Base-by-base conservation (phyloP, 305 asterid genomes). In the Salvia sclarea region DNA sequence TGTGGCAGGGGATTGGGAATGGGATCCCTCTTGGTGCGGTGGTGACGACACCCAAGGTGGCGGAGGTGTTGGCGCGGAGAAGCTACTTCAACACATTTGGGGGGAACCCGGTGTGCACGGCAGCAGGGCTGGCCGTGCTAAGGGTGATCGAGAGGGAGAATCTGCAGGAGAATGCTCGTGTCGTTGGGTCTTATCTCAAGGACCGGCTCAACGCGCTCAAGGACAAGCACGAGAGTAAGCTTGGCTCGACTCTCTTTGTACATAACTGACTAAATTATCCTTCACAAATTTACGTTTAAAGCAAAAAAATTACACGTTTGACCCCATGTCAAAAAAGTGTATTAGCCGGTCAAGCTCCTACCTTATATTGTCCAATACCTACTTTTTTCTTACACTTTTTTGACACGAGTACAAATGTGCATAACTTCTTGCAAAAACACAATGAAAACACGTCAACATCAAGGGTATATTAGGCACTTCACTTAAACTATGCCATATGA, bases 81-180 rank as follows among this genome's bases (percentile, higher is more conserved):
- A 81, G 82, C 75, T 86, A 89, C 83, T 86, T 86, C 83, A 89
- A 89, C 76, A 85, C 92, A 2, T 89, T 89, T 9, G 96, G 95
- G 61, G 94, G 96, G 33, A 86, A 89, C 61, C 96, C 96, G 1
- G 90, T 89, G 20, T 80, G 95, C 53, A 82, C 88, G 3, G 83
- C 91, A 3, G 88, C 96, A 18, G 95, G 96, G 37, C 83, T 76
- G 17, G 95, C 94, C 3, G 95, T 87, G 30, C 95, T 87, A 13
- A 18, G 68, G 43, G 95, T 87, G 73, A 83, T 87, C 25, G 86
- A 87, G 68, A 78, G 63, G 54, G 92, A 83, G 71, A 86, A 81
- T 12, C 92, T 89, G 49, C 96, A 87, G 66, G 85, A 81, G 60
- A 89, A 89, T 69, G 92, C 96, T 41, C 84, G 53, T 53, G 70